Percentiles rank a stretch among this genome's conserved stretches.
phyloP scores from a whole-genome alignment of 768 basidiomycete genomes.

The Suillus weaverae region DNA sequence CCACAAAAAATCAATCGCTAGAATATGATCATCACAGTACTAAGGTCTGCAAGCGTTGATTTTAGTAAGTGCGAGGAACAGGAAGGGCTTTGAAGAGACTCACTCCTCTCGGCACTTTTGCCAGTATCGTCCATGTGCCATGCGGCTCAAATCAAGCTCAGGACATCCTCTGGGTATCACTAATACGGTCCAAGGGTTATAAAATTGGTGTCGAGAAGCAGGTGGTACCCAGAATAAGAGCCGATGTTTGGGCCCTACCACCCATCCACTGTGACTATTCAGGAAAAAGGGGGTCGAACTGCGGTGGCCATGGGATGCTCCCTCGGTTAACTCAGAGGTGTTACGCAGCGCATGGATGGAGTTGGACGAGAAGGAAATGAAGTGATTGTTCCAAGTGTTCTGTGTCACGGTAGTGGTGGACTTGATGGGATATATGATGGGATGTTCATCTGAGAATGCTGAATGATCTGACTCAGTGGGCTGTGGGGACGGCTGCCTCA shows the following conservation, averaged over 20 bases:
- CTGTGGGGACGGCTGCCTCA: not conserved
- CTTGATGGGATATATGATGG: not conserved
- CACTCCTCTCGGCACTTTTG: not conserved
- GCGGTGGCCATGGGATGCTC: not conserved
- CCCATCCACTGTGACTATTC: too few relatives aligned
- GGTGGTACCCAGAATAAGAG: too few relatives aligned
- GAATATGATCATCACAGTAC: too few relatives aligned
- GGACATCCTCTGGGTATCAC: too few relatives aligned
- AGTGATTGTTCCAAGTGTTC: not conserved
- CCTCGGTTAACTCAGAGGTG: not conserved
- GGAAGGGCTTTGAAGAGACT: not conserved
- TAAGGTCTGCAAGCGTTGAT: not conserved
- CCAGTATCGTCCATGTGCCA: too few relatives aligned
- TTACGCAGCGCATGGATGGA: not conserved
- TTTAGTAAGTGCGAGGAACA: not conserved
- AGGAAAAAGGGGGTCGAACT: not conserved
- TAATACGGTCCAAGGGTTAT: too few relatives aligned
- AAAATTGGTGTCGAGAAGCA: too few relatives aligned
- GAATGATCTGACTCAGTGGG: not conserved
- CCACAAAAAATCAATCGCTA: too few relatives aligned
- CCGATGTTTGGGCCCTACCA: too few relatives aligned
- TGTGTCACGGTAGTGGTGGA: not conserved
- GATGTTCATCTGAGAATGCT: not conserved
- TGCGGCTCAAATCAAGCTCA: too few relatives aligned
- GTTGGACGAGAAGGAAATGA: not conserved